Evolutionary conservation across 345 rosid genomes (phyloP).

Genomic region (Viola odorata): DNA sequence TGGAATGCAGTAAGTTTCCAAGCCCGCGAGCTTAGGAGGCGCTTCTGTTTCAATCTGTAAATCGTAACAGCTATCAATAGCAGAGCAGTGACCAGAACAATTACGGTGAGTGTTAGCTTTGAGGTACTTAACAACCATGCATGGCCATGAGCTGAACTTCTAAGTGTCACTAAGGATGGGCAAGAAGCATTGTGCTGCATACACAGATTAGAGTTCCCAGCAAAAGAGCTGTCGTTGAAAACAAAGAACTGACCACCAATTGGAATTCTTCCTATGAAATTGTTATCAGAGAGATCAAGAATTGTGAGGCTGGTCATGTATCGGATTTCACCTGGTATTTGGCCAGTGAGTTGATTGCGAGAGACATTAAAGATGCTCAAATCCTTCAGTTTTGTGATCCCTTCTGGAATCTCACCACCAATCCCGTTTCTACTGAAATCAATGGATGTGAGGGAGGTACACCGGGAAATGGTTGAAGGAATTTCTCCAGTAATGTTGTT

Average conservation of each 20-base stretch:
- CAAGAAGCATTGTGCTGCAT: conserved; percentile 40
- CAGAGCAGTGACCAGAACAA: conserved; percentile 34
- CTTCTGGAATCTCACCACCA: conserved; percentile 55
- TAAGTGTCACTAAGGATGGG: conserved; percentile 11
- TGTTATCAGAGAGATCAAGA: conserved; percentile 70
- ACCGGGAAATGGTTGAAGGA: conserved; percentile 43
- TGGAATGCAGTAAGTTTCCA: too few relatives aligned
- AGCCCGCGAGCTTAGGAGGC: conserved; percentile 37
- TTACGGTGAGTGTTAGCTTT: conserved; percentile 38
- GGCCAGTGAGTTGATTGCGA: conserved; percentile 58
- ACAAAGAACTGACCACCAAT: conserved; percentile 66
- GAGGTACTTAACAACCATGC: conserved; percentile 32
- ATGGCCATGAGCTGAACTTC: conserved; percentile 24
- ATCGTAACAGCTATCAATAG: conserved; percentile 39
- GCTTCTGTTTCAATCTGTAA: conserved; percentile 42
- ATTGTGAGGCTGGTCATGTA: conserved; percentile 68
- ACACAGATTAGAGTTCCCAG: conserved; percentile 69
- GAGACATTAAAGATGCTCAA: conserved; percentile 66
- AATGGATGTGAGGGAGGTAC: conserved; percentile 43
- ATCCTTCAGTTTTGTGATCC: conserved; percentile 36
- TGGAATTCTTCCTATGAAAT: conserved; percentile 60
- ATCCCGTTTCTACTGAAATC: conserved; percentile 68
- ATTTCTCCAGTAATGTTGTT: conserved; percentile 61
- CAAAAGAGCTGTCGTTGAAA: conserved; percentile 61
- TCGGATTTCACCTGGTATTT: conserved; percentile 55